A percentile compares a stretch with the other conserved stretches of the same genome.
Conservation (phyloP, 2,329 filamentous ascomycete genomes). For the Teratosphaeria destructans region DNA sequence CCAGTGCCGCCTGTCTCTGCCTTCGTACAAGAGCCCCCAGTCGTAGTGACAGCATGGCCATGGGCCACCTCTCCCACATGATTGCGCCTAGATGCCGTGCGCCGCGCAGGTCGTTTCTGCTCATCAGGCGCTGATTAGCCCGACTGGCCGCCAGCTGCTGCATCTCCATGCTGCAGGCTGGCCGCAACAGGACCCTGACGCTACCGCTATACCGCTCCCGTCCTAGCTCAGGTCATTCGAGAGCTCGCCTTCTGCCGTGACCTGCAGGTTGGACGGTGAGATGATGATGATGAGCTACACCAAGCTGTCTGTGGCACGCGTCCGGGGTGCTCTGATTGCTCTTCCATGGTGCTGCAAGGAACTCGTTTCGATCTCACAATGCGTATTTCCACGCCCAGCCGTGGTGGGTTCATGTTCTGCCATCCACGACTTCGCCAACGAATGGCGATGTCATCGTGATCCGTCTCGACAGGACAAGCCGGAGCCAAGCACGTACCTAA, state of each 20-base stretch:
- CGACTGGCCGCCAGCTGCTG: slow-evolving; percentile 5
- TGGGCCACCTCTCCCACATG: not conserved
- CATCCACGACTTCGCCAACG: not conserved
- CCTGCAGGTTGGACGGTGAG: not conserved
- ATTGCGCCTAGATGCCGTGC: slow-evolving; percentile 10
- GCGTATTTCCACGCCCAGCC: not conserved
- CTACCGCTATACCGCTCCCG: not conserved
- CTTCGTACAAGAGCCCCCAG: not conserved
- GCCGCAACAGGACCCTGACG: not conserved
- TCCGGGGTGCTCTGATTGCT: not conserved
- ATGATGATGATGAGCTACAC: not conserved
- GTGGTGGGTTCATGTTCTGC: not conserved
- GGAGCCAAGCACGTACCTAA: not conserved
- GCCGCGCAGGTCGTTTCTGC: slow-evolving; percentile 2
- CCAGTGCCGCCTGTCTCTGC: slow-evolving; percentile 3
- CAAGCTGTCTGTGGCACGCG: not conserved
- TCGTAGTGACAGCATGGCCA: slow-evolving; percentile 4
- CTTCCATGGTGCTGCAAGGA: not conserved
- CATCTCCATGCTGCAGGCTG: not conserved
- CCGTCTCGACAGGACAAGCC: not conserved
- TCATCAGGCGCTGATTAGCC: slow-evolving; percentile 10
- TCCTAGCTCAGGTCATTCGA: not conserved
- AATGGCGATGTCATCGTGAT: not conserved
- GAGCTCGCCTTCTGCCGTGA: not conserved
- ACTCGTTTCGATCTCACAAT: not conserved